Evolutionary conservation across 2,329 filamentous ascomycete genomes (phyloP), one percentile per base, ranked within the genome.

Genomic region (Calonectria multiphialidica): DNA sequence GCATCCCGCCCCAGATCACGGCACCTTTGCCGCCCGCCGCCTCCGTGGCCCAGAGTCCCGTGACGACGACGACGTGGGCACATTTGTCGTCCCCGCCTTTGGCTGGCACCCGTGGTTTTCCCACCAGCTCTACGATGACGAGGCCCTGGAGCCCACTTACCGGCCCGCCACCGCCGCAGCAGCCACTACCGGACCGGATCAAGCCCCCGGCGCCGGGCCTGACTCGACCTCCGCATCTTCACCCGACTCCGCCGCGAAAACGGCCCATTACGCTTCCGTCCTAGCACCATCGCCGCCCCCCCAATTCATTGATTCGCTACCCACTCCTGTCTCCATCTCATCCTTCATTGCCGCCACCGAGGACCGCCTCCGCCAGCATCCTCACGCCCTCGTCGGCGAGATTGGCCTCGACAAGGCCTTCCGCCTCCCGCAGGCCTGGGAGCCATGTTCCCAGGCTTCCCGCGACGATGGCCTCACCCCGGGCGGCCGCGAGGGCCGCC

Each of bases 41-140:
- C 53, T 21, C 9, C 30, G 37, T 15, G 25, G 18, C 13, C 61
- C 50, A 7, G 23, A 47, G 23, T 50, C 45, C n/a, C 44, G 40
- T 65, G 33, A 65, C 30, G 33, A 65, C n/a, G 33, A 65, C 30
- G 33, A 65, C n/a, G 12, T 42, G 15, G 30, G 16, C 23, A 47
- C 69, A 10, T 66, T 44, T 25, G 77, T 87, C 64, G 78, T 96
- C 4, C 93, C 94, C 0, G 91, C 92, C n/a, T 96, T 96, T 83
- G 94, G 94, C 23, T 96, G 94, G 93, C 94, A 97, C 81, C 94
- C 94, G 1, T 97, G 94, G 94, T 96, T 96, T 82, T 93, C 94
- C 1, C 88, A 96, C 81, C 92, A 94, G 75, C 88, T 97, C 78
- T 95, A 92, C 79, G 89, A 92, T 78, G 91, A 94, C 81, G 82